These are phyloP conservation scores for Zoysia pacifica DNA, from an alignment of 176 grass and related monocot species.

Conservation along the genomic window DNA sequence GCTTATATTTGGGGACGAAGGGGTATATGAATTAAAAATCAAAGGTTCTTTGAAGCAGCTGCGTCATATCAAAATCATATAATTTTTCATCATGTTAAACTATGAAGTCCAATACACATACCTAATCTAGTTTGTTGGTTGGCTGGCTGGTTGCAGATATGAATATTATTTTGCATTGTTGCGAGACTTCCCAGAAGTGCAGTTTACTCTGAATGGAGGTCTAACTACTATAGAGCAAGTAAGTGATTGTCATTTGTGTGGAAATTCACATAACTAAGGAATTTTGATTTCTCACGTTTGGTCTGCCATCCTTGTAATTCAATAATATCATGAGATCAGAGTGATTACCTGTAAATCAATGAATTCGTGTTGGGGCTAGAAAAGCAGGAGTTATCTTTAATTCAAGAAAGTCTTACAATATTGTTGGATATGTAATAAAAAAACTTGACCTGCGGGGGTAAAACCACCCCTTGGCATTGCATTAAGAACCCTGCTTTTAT, in stretches of 20 bases:
- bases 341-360: background rate
- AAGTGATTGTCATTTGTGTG: slow-evolving; percentile 29
- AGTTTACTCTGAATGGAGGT: slow-evolving; percentile 93
- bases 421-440: background rate
- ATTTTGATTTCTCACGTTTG: background rate
- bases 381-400: background rate
- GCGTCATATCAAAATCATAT: background rate
- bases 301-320: slow-evolving; percentile 23
- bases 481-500: too few species aligned
- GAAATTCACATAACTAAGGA: background rate
- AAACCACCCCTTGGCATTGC: too few species aligned
- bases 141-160: slow-evolving; percentile 53
- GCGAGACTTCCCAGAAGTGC: slow-evolving; percentile 82
- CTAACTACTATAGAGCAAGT: slow-evolving; percentile 78
- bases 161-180: slow-evolving; percentile 92
- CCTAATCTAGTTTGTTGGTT: background rate
- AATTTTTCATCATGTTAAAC: background rate
- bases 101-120: background rate
- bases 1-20: too few species aligned
- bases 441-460: too few species aligned
- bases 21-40: background rate
- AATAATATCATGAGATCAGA: background rate
- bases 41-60: slow-evolving; percentile 1
- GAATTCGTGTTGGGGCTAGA: background rate
- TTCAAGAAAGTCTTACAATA: background rate